Conservation (phyloP, 176 grass and related monocot genomes). For the Cenchrus americanus region DNA sequence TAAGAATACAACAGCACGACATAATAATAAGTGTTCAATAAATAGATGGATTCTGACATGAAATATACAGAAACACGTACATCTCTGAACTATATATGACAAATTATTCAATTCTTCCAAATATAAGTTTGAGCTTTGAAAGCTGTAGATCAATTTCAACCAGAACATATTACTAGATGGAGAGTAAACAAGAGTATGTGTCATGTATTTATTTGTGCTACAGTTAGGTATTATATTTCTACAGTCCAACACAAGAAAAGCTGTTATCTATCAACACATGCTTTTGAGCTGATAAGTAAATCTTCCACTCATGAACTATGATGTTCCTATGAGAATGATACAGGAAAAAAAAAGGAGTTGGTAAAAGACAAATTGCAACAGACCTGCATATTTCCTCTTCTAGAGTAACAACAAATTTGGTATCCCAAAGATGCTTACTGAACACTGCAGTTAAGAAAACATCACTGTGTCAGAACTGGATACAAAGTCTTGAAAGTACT, state of each 20-base stretch:
- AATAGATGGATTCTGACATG: not conserved
- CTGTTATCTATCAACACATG: not conserved
- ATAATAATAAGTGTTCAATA: not conserved
- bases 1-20: not conserved
- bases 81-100: not conserved
- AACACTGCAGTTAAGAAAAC: conserved; percentile 6
- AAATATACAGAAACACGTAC: not conserved
- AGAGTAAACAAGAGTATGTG: not conserved
- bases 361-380: not conserved
- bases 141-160: not conserved
- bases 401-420: not conserved
- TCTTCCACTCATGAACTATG: not conserved
- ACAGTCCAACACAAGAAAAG: not conserved
- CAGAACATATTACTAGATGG: not conserved
- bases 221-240: not conserved
- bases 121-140: not conserved
- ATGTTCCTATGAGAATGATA: not conserved
- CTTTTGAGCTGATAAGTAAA: not conserved
- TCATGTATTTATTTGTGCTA: not conserved
- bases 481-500: not conserved
- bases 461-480: not conserved
- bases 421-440: conserved; percentile 7
- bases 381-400: conserved; percentile 14
- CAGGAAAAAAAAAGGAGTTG: not conserved
- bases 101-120: not conserved